Percentiles rank a stretch among this genome's conserved stretches.
Conservation (phyloP, 2,329 filamentous ascomycete genomes). For the Shiraia bambusicola region DNA sequence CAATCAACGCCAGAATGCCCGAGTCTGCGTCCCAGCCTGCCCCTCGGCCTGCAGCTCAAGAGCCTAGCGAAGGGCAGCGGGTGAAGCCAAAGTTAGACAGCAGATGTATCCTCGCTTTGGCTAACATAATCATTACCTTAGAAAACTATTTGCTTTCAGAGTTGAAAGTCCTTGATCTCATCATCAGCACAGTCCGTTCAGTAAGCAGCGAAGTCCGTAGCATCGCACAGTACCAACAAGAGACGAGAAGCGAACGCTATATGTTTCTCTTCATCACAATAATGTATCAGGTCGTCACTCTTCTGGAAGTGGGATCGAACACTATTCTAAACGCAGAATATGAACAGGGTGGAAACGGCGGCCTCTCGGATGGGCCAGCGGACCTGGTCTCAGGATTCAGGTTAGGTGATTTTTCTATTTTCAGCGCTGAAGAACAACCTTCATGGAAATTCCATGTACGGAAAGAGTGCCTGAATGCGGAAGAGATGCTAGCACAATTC, state of each 20-base stretch:
- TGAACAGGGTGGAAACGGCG: no score
- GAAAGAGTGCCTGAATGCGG: no score
- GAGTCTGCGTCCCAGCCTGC: not conserved
- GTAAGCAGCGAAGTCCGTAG: not conserved
- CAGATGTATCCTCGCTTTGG: conserved; percentile 8
- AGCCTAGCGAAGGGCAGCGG: no score
- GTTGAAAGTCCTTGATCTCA: conserved; percentile 7
- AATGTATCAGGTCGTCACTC: conserved; percentile 4
- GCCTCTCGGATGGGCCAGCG: no score
- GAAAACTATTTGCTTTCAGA: conserved; percentile 12
- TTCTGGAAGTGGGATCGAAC: no score
- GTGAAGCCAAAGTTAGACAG: conserved; percentile 4
- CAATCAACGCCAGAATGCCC: not conserved
- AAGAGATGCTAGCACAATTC: no score
- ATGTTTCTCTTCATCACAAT: conserved; percentile 8
- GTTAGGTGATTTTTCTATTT: no score
- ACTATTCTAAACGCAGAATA: no score
- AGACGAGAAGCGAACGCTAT: not conserved
- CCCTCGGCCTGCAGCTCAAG: no score
- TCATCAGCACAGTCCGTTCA: conserved; percentile 7
- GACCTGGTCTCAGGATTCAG: no score
- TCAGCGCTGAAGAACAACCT: no score
- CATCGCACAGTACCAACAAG: not conserved
- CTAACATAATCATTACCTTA: conserved; percentile 8
- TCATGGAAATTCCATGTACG: no score